Evolutionary conservation across 768 basidiomycete genomes (phyloP).

Genomic region (Pleurotus cornucopiae): DNA sequence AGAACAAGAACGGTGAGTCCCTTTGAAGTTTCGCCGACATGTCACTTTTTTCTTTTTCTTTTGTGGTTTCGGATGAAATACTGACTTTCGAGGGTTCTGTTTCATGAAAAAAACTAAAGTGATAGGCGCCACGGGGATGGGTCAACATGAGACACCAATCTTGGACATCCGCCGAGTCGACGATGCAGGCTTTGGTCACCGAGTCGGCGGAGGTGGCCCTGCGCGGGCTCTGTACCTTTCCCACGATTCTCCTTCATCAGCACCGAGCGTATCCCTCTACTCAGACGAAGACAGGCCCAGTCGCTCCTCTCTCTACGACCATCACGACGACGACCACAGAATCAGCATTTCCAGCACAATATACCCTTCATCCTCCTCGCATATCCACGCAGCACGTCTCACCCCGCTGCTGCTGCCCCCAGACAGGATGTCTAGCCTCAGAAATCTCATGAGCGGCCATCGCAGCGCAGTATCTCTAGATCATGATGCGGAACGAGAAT

Average conservation of each 20-base stretch:
- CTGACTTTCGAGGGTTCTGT: slow-evolving; percentile 5
- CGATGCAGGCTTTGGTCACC: slow-evolving; percentile 2
- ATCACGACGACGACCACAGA: slow-evolving; percentile 23
- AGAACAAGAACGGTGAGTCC: slow-evolving; percentile 2
- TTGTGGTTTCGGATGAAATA: not conserved
- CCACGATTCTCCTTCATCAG: slow-evolving; percentile 6
- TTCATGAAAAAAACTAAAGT: not conserved
- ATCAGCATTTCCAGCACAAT: slow-evolving; percentile 41
- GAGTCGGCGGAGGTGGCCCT: not conserved
- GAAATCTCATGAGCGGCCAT: slow-evolving; percentile 2
- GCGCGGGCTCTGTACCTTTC: slow-evolving; percentile 3
- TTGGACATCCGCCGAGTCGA: slow-evolving; percentile 4
- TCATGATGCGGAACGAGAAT: slow-evolving; percentile 14
- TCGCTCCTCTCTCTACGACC: slow-evolving; percentile 24
- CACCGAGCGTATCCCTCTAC: slow-evolving; percentile 17
- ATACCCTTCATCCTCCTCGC: slow-evolving; percentile 29
- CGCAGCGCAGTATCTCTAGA: not conserved
- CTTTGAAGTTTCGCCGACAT: not conserved
- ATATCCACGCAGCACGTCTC: slow-evolving; percentile 18
- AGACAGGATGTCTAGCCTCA: slow-evolving; percentile 22
- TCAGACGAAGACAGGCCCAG: slow-evolving; percentile 21
- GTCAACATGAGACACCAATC: slow-evolving; percentile 5
- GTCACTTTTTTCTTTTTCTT: not conserved
- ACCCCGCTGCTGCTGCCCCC: slow-evolving; percentile 19
- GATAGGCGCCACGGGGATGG: slow-evolving; percentile 1